Conservation (phyloP, 1,284 basidiomycete genomes). For the Ceratobasidium theobromae region DNA sequence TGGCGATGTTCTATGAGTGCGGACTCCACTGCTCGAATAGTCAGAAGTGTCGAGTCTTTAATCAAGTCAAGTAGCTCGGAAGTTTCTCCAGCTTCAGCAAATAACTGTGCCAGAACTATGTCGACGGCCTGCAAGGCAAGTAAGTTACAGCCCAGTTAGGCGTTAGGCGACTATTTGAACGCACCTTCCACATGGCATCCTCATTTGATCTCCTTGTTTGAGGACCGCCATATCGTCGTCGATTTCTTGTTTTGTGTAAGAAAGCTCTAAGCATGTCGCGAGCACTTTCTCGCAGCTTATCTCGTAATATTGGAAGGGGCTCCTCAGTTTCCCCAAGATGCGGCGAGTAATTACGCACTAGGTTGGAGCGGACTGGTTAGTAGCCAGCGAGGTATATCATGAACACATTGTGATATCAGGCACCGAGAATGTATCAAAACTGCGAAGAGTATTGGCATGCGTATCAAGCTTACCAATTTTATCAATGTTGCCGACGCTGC, state of each 20-base stretch:
- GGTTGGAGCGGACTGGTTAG: conserved; percentile 50
- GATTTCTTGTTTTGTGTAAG: conserved; percentile 53
- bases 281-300: conserved; percentile 60
- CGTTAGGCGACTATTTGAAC: conserved; percentile 12
- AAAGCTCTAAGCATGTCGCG: conserved; percentile 67
- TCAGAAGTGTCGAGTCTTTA: conserved; percentile 54
- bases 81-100: conserved; percentile 62
- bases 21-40: conserved; percentile 63
- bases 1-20: conserved; percentile 56
- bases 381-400: conserved; percentile 39
- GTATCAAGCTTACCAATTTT: conserved; percentile 67
- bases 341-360: conserved; percentile 88
- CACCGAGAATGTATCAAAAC: too few species aligned
- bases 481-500: conserved; percentile 61
- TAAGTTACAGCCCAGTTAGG: conserved; percentile 23
- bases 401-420: too few species aligned
- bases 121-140: conserved; percentile 63
- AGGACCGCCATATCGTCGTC: conserved; percentile 33
- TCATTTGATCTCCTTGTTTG: conserved; percentile 33
- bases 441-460: conserved; percentile 35
- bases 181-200: conserved; percentile 24
- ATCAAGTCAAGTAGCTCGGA: conserved; percentile 65
- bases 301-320: conserved; percentile 64
- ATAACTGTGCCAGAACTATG: conserved; percentile 75
- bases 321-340: conserved; percentile 71